These are phyloP conservation scores for Lecanicillium sp. DNA, from an alignment of 2,329 filamentous ascomycete species.

Conservation along the genomic window DNA sequence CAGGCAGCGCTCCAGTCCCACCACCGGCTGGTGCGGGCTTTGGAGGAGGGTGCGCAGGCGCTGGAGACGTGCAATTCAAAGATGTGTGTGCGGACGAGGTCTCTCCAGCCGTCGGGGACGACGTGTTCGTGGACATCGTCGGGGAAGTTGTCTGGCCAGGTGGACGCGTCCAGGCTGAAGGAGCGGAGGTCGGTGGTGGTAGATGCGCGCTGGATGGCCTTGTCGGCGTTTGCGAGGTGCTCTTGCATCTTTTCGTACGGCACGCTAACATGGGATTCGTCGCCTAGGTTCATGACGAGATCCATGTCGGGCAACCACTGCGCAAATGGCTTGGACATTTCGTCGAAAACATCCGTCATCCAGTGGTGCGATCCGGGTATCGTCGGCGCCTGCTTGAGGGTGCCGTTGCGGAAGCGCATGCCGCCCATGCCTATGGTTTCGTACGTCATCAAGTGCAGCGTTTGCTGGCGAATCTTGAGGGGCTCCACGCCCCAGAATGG, in stretches of 20 bases:
- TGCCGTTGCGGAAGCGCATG: slow-evolving; percentile 53
- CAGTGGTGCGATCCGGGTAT: slow-evolving; percentile 24
- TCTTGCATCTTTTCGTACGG: slow-evolving; percentile 47
- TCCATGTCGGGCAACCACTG: slow-evolving; percentile 71
- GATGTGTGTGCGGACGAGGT: slow-evolving; percentile 18
- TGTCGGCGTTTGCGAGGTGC: slow-evolving; percentile 41
- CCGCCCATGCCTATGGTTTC: slow-evolving; percentile 29
- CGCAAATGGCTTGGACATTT: slow-evolving; percentile 61
- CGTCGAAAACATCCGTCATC: slow-evolving; percentile 33
- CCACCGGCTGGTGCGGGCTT: slow-evolving; percentile 30
- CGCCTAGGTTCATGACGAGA: slow-evolving; percentile 67
- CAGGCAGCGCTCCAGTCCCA: slow-evolving; percentile 30
- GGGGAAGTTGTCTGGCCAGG: slow-evolving; percentile 13
- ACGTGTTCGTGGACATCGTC: slow-evolving; percentile 5
- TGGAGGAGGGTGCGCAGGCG: slow-evolving; percentile 38
- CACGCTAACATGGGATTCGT: slow-evolving; percentile 51
- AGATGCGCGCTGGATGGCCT: slow-evolving; percentile 43
- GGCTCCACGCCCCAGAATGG: slow-evolving; percentile 71
- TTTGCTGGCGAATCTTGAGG: slow-evolving; percentile 52
- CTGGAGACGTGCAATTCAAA: slow-evolving; percentile 28
- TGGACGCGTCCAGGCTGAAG: too few relatives aligned
- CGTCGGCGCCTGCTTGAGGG: slow-evolving; percentile 32
- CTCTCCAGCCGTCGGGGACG: slow-evolving; percentile 11
- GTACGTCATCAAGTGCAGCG: slow-evolving; percentile 22
- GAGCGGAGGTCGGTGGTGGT: slow-evolving; percentile 8